Conservation (phyloP, 345 rosid species). For the Lumnitzera littorea region DNA sequence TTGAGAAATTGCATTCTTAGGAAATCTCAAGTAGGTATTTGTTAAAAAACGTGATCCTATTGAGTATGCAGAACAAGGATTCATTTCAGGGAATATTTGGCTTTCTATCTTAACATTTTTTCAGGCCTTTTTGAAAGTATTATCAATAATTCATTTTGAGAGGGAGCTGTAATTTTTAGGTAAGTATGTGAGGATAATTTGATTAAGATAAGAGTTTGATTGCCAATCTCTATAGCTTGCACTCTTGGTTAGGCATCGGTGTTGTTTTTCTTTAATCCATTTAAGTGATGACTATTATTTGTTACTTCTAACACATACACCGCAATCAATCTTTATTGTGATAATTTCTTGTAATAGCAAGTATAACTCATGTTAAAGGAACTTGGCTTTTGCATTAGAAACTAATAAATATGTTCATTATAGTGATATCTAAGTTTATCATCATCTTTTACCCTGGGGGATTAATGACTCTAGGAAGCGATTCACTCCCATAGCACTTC, state of each 20-base stretch:
- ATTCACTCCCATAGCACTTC: conserved; percentile 67
- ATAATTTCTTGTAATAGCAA: not conserved
- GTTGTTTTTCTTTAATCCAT: conserved; percentile 68
- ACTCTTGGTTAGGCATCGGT: conserved; percentile 88
- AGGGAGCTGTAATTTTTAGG: no score
- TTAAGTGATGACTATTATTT: conserved; percentile 43
- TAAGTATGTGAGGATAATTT: no score
- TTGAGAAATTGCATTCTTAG: no score
- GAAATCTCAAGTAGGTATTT: no score
- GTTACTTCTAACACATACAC: not conserved
- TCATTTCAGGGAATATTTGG: no score
- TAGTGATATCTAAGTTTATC: conserved; percentile 67
- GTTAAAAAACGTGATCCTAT: no score
- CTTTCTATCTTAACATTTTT: no score
- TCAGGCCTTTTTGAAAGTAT: no score
- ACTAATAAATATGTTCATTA: conserved; percentile 5
- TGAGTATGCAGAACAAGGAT: no score
- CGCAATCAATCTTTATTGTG: not conserved
- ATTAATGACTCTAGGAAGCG: conserved; percentile 30
- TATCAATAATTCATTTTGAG: no score
- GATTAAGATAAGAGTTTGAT: conserved; percentile 68
- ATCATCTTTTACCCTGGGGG: conserved; percentile 80
- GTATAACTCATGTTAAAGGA: no score
- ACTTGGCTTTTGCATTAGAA: not conserved
- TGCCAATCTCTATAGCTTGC: conserved; percentile 83